These are phyloP conservation scores for Fistulina hepatica DNA, from an alignment of 1,284 basidiomycete genomes.

Conservation along the genomic window DNA sequence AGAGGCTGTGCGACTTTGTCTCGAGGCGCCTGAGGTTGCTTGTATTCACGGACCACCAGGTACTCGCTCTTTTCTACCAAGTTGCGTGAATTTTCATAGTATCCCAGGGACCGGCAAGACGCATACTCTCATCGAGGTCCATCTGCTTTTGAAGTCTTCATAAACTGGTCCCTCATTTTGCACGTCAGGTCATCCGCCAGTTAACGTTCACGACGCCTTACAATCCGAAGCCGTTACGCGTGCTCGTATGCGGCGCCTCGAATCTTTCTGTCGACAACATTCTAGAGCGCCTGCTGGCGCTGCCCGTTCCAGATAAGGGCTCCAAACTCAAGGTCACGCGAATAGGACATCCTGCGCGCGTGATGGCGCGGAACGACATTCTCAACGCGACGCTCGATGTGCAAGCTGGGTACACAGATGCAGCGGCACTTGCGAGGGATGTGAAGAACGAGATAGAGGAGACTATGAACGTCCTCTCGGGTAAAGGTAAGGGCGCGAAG, in stretches of 20 bases:
- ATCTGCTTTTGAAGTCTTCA: too few relatives aligned
- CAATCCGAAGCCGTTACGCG: conserved; percentile 39
- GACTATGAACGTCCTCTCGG: conserved; percentile 55
- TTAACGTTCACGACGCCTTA: conserved; percentile 42
- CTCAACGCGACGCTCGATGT: conserved; percentile 81
- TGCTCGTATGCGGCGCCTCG: conserved; percentile 85
- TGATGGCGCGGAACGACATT: conserved; percentile 64
- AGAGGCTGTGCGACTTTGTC: conserved; percentile 65
- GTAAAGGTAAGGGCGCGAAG: conserved; percentile 70
- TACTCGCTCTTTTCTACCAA: conserved; percentile 21
- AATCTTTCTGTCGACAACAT: conserved; percentile 91
- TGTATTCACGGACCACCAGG: conserved; percentile 97
- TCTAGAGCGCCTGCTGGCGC: conserved; percentile 64
- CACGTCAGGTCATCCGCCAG: conserved; percentile 83
- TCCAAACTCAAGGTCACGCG: conserved; percentile 53
- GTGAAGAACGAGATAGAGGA: conserved; percentile 76
- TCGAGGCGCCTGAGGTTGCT: conserved; percentile 67
- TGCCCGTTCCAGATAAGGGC: conserved; percentile 35
- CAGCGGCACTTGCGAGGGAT: conserved; percentile 73
- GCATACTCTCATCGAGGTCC: conserved; percentile 83
- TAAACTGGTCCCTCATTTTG: too few relatives aligned
- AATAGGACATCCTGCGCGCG: conserved; percentile 87
- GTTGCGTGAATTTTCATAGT: background rate
- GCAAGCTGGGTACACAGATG: conserved; percentile 70
- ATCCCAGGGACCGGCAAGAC: conserved; percentile 79